Percentiles rank a stretch among this genome's conserved stretches.
phyloP scores from a whole-genome alignment of 2,329 filamentous ascomycete species.

The Dryadomyces sulphureus region DNA sequence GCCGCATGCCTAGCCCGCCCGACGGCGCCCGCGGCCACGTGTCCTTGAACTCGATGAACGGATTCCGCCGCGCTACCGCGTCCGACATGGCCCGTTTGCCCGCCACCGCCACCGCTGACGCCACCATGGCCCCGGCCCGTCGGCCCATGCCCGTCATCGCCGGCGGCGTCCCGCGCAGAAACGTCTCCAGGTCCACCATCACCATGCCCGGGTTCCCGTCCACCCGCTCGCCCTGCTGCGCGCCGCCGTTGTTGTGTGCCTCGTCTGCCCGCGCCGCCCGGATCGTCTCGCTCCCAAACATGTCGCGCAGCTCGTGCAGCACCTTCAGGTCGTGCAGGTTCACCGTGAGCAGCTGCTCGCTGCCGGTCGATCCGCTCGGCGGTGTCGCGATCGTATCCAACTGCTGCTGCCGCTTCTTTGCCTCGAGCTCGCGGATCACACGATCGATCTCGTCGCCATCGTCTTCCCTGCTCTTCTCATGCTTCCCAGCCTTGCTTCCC shows the following conservation, averaged over 20 bases:
- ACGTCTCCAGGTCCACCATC: conserved; percentile 41
- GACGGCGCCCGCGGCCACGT: conserved; percentile 70
- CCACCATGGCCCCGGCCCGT: not conserved
- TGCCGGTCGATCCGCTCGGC: not conserved
- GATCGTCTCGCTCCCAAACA: conserved; percentile 43
- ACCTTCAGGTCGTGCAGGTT: conserved; percentile 64
- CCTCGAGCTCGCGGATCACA: conserved; percentile 33
- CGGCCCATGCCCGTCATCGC: conserved; percentile 4
- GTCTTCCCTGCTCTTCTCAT: conserved; percentile 7
- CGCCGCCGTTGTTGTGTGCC: conserved; percentile 15
- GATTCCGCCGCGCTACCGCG: conserved; percentile 59
- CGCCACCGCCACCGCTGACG: not conserved
- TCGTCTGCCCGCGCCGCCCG: conserved; percentile 37
- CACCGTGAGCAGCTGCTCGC: conserved; percentile 22
- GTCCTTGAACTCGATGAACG: conserved; percentile 76
- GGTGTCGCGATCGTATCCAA: not conserved
- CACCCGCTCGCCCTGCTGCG: conserved; percentile 9
- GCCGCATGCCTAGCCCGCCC: conserved; percentile 65
- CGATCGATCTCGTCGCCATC: conserved; percentile 38
- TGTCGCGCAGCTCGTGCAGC: conserved; percentile 71
- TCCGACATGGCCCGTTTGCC: conserved; percentile 44
- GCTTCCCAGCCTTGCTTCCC: conserved; percentile 4
- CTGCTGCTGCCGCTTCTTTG: conserved; percentile 11
- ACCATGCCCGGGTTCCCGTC: conserved; percentile 19
- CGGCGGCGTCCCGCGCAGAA: conserved; percentile 19